phyloP scores from a whole-genome alignment of 2,329 filamentous ascomycete species.

The Hawksworthiomyces lignivorus region DNA sequence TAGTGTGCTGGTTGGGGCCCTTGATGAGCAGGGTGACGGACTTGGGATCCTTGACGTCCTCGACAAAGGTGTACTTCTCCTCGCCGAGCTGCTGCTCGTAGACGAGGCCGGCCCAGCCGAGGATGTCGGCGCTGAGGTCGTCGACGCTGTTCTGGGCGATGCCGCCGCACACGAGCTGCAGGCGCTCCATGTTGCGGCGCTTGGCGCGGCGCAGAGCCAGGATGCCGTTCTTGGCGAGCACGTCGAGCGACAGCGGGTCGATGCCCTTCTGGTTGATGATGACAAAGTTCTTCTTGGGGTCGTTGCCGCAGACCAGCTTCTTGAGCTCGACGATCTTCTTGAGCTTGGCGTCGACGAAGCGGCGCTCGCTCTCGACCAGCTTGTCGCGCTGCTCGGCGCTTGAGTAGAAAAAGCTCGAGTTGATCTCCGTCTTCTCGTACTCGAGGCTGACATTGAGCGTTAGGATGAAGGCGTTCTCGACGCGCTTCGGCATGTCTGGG shows the following conservation, averaged over 20 bases:
- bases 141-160: constrained; percentile 93
- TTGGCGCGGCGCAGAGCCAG: constrained; percentile 90
- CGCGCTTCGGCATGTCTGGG: constrained; percentile 94
- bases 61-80: constrained; percentile 98
- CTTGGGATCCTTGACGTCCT: constrained; percentile 98
- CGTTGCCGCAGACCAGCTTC: constrained; percentile 91
- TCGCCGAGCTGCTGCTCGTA: constrained; percentile 97
- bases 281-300: constrained; percentile 91
- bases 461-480: constrained; percentile 92
- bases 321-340: constrained; percentile 97
- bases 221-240: constrained; percentile 96
- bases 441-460: constrained; percentile 95
- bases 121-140: constrained; percentile 75
- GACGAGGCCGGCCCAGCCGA: constrained; percentile 93
- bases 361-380: constrained; percentile 92
- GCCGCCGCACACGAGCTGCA: constrained; percentile 91
- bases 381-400: constrained; percentile 96
- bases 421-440: constrained; percentile 99
- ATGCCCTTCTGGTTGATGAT: constrained; percentile 99
- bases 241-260: constrained; percentile 89
- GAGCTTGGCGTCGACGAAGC: constrained; percentile 92
- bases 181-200: constrained; percentile 96
- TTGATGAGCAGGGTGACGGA: constrained; percentile 97
- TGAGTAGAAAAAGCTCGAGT: constrained; percentile 98
- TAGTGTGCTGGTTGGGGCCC: constrained; percentile 93